These are phyloP conservation scores for Alnus glutinosa DNA, from an alignment of 306 rosid genomes.

Conservation along the genomic window DNA sequence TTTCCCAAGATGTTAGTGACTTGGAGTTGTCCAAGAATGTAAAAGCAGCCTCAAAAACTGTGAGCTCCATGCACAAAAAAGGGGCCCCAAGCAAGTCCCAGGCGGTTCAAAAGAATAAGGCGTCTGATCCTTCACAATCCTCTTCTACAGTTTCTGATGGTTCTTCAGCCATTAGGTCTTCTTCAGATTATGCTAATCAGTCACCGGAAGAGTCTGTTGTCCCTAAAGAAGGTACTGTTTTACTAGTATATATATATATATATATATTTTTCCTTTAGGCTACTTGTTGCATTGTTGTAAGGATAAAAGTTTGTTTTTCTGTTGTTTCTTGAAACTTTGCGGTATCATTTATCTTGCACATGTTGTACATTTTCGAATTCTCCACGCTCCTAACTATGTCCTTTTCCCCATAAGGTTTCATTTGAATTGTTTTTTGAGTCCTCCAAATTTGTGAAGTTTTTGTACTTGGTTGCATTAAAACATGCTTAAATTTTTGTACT, in stretches of 20 bases:
- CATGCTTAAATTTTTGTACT: slow-evolving; percentile 10
- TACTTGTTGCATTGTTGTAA: not conserved
- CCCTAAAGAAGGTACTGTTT: slow-evolving; percentile 20
- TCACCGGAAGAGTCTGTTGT: slow-evolving; percentile 22
- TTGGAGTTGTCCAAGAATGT: slow-evolving; percentile 43
- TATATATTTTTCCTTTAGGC: not conserved
- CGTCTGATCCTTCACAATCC: slow-evolving; percentile 32
- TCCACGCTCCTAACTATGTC: not conserved
- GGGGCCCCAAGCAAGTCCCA: slow-evolving; percentile 32
- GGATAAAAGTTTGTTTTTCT: not conserved
- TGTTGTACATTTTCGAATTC: not conserved
- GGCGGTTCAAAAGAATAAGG: slow-evolving; percentile 34
- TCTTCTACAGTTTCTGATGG: slow-evolving; percentile 36
- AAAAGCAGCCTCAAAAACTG: slow-evolving; percentile 24
- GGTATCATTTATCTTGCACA: slow-evolving; percentile 11
- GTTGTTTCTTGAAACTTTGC: slow-evolving; percentile 8
- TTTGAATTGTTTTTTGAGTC: not conserved
- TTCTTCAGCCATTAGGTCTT: slow-evolving; percentile 30
- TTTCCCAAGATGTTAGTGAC: slow-evolving; percentile 29
- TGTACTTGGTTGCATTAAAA: not conserved
- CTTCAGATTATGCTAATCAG: slow-evolving; percentile 38
- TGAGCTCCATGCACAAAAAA: slow-evolving; percentile 22
- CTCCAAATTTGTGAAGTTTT: not conserved
- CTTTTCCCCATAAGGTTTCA: not conserved
- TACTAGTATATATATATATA: not conserved